phyloP scores from a whole-genome alignment of 192 early-diverging fungal species.

The Rhizophagus clarus region DNA sequence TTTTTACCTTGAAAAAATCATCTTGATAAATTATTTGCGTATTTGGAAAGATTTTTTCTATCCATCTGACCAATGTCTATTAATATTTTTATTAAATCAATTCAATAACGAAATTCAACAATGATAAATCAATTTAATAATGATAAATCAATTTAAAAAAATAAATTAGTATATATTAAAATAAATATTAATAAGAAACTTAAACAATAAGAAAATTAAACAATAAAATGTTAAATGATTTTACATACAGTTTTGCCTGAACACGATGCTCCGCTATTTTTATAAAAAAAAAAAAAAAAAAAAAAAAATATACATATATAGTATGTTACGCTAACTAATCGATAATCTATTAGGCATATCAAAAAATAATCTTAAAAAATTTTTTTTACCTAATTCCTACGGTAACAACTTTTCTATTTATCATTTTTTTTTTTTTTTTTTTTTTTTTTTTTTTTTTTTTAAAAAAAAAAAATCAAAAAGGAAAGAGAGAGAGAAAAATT shows the following conservation, averaged over 20 bases:
- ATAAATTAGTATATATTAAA: too few relatives aligned
- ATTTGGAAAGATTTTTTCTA: slow-evolving; percentile 61
- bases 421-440: neutral
- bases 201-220: too few relatives aligned
- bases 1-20: slow-evolving; percentile 64
- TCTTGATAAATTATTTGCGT: slow-evolving; percentile 71
- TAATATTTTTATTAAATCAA: neutral
- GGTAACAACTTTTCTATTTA: neutral
- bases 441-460: neutral
- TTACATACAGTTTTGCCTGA: slow-evolving; percentile 68
- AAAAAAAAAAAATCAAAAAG: too few relatives aligned
- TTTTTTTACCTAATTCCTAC: neutral
- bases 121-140: neutral
- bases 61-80: slow-evolving; percentile 57
- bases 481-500: too few relatives aligned
- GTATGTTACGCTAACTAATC: too few relatives aligned
- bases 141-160: too few relatives aligned
- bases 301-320: slow-evolving; percentile 36
- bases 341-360: neutral
- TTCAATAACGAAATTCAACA: neutral
- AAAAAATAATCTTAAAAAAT: too few relatives aligned
- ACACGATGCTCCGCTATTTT: slow-evolving; percentile 68
- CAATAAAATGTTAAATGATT: too few relatives aligned
- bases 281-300: slow-evolving; percentile 33
- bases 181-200: too few relatives aligned